A percentile compares a stretch with the other conserved stretches of the same genome.
These are phyloP conservation scores for Boletus pseudo-olivaceus DNA, from an alignment of 768 basidiomycete genomes.

Conservation along the genomic window DNA sequence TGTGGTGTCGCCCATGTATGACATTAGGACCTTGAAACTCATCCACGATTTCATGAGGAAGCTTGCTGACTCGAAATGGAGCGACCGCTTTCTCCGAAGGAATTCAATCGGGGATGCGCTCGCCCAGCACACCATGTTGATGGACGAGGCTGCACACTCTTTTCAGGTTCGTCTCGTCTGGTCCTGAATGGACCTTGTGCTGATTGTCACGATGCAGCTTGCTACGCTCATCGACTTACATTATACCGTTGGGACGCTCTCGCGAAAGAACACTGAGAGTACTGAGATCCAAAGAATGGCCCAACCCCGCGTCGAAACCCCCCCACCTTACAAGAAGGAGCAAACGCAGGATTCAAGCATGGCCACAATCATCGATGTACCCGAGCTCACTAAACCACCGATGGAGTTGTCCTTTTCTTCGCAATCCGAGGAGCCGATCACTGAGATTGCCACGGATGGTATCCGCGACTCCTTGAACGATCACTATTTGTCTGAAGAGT, in stretches of 20 bases:
- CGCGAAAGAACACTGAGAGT: neutral
- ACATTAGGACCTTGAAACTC: constrained; percentile 35
- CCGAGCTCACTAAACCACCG: neutral
- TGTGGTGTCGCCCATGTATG: neutral
- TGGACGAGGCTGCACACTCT: constrained; percentile 45
- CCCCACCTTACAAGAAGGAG: constrained; percentile 22
- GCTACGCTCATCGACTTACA: constrained; percentile 48
- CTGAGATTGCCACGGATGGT: constrained; percentile 21
- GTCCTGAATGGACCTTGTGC: neutral
- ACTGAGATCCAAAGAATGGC: neutral
- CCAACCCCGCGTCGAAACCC: neutral
- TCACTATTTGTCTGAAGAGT: constrained; percentile 20
- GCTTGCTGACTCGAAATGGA: constrained; percentile 41
- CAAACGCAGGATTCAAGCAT: neutral
- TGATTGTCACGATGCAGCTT: constrained; percentile 30
- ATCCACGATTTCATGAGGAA: constrained; percentile 40
- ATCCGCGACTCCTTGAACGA: constrained; percentile 15
- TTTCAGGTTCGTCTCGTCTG: constrained; percentile 37
- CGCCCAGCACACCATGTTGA: constrained; percentile 27
- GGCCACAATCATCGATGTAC: constrained; percentile 1
- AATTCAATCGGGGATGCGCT: constrained; percentile 39
- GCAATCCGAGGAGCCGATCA: constrained; percentile 5
- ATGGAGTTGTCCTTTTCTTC: neutral
- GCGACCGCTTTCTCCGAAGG: constrained; percentile 38
- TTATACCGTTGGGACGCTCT: constrained; percentile 32